A percentile compares a stretch with the other conserved stretches of the same genome.
Evolutionary conservation across 148 eudicot species (phyloP).

Genomic region (Rhododendron mucronatum): DNA sequence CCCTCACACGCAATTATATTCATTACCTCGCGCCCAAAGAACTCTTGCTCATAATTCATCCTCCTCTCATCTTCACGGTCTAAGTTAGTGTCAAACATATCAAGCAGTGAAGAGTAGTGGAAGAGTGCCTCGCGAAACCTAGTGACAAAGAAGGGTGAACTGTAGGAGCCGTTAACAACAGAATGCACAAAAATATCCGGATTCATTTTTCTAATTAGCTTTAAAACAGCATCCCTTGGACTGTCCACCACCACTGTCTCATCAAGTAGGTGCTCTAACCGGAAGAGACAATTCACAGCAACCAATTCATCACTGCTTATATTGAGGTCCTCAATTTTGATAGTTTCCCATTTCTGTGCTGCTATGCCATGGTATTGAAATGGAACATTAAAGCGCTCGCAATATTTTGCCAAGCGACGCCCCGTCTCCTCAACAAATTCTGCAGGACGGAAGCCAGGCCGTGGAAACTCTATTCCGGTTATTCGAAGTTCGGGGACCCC

Average conservation of each 20-base stretch:
- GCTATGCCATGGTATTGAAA: conserved; percentile 36
- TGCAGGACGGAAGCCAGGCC: conserved; percentile 40
- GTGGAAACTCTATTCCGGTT: conserved; percentile 39
- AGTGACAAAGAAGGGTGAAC: conserved; percentile 37
- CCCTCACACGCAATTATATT: conserved; percentile 85
- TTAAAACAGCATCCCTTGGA: conserved; percentile 39
- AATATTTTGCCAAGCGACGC: conserved; percentile 30
- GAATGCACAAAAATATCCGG: conserved; percentile 29
- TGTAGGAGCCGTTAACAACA: conserved; percentile 28
- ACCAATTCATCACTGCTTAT: conserved; percentile 27
- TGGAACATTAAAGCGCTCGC: conserved; percentile 34
- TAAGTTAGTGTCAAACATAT: conserved; percentile 29
- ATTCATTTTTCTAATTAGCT: conserved; percentile 28
- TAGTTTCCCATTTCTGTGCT: conserved; percentile 38
- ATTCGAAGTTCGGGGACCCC: conserved; percentile 35
- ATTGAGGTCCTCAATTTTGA: conserved; percentile 32
- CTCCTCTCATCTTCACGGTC: conserved; percentile 44
- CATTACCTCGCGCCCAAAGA: conserved; percentile 59
- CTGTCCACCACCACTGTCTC: conserved; percentile 32
- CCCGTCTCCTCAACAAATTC: conserved; percentile 42
- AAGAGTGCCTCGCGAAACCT: conserved; percentile 43
- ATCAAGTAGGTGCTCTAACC: conserved; percentile 27
- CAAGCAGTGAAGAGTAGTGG: conserved; percentile 32
- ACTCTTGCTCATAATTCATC: conserved; percentile 53
- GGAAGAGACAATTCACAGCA: conserved; percentile 29